A percentile compares a stretch with the other conserved stretches of the same genome.
Conservation (phyloP, 768 basidiomycete genomes). For the Leccinum barrowsii region DNA sequence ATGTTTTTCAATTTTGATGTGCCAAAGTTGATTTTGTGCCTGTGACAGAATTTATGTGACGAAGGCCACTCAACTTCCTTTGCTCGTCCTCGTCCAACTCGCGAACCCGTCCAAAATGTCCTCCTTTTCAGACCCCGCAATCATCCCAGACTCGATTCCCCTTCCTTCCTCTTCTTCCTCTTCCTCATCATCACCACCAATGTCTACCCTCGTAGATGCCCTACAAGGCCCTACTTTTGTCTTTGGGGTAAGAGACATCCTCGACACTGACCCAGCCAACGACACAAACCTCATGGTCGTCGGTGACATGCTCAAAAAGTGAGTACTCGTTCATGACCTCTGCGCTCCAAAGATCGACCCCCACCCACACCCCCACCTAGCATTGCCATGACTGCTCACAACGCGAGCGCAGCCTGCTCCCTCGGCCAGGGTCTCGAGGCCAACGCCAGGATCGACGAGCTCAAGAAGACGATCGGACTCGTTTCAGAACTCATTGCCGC, state of each 20-base stretch:
- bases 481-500: constrained; percentile 54
- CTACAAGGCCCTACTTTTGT: constrained; percentile 10
- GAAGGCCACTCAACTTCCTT: not conserved
- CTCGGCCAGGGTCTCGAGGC: constrained; percentile 45
- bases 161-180: constrained; percentile 26
- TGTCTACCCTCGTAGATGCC: not conserved
- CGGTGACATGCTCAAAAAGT: constrained; percentile 54
- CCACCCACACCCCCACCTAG: constrained; percentile 30
- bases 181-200: constrained; percentile 24
- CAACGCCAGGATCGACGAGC: constrained; percentile 49
- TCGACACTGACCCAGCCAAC: constrained; percentile 32
- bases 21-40: constrained; percentile 27
- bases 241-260: constrained; percentile 25
- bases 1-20: constrained; percentile 29
- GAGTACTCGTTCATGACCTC: constrained; percentile 4
- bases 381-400: constrained; percentile 58
- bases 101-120: not conserved
- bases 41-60: constrained; percentile 36
- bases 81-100: constrained; percentile 1
- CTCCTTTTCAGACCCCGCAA: not conserved
- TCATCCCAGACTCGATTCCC: constrained; percentile 5
- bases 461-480: constrained; percentile 50
- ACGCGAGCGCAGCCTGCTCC: constrained; percentile 50
- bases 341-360: constrained; percentile 15
- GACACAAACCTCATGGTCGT: constrained; percentile 50